A percentile compares a stretch with the other conserved stretches of the same genome.
Conservation (phyloP, 2,329 filamentous ascomycete genomes). For the Clarireedia paspali region DNA sequence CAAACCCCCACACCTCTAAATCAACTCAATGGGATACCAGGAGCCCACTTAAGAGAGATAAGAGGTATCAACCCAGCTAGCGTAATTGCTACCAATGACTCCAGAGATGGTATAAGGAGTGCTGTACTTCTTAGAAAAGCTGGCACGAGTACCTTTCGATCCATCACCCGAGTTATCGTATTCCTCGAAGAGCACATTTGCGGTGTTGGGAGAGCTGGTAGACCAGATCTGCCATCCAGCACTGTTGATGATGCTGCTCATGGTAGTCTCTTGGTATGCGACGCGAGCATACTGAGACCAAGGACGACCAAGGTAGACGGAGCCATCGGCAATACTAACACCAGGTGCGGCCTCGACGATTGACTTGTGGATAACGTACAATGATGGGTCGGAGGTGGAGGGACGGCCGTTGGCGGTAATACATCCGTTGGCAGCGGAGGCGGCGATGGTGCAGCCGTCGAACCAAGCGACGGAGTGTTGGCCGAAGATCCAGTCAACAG, state of each 20-base stretch:
- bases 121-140: conserved; percentile 36
- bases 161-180: conserved; percentile 46
- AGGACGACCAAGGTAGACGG: conserved; percentile 44
- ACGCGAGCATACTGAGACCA: conserved; percentile 45
- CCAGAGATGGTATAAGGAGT: conserved; percentile 35
- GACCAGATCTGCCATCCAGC: conserved; percentile 46
- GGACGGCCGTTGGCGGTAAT: conserved; percentile 36
- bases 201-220: conserved; percentile 34
- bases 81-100: conserved; percentile 38
- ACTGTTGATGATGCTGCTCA: conserved; percentile 42
- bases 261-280: conserved; percentile 39
- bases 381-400: conserved; percentile 33
- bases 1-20: neutral
- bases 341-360: conserved; percentile 36
- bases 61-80: conserved; percentile 35
- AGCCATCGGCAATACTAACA: conserved; percentile 32
- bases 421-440: conserved; percentile 33
- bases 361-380: conserved; percentile 44
- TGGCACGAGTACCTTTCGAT: conserved; percentile 39
- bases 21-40: neutral
- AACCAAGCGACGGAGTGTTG: conserved; percentile 36
- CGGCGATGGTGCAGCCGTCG: conserved; percentile 39
- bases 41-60: conserved; percentile 29
- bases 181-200: conserved; percentile 43
- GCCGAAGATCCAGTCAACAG: conserved; percentile 54